These are phyloP conservation scores for Lanmaoa pseudosensibilis DNA, from an alignment of 768 basidiomycete genomes.

Conservation along the genomic window DNA sequence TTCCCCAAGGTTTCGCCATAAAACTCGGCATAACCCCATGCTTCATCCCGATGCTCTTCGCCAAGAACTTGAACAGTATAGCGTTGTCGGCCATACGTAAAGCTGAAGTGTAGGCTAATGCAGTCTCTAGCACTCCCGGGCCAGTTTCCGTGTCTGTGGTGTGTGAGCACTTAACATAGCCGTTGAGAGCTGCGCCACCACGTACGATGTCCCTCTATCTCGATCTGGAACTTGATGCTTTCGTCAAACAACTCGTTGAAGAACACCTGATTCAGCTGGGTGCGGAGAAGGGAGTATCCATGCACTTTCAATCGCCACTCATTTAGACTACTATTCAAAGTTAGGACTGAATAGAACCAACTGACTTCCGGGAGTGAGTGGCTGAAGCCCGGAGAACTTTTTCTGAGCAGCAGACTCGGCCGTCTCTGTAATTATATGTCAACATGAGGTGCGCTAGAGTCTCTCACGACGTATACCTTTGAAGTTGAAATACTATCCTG, in stretches of 20 bases:
- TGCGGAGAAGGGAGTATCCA: constrained; percentile 91
- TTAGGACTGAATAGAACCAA: constrained; percentile 8
- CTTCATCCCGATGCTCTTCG: constrained; percentile 90
- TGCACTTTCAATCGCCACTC: constrained; percentile 63
- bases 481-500: constrained; percentile 79
- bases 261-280: constrained; percentile 85
- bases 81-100: constrained; percentile 89
- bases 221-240: constrained; percentile 68
- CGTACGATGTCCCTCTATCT: constrained; percentile 85
- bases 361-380: constrained; percentile 92
- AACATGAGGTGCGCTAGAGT: neutral
- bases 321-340: constrained; percentile 1
- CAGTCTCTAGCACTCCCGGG: constrained; percentile 85
- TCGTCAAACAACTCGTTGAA: constrained; percentile 87
- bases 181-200: constrained; percentile 1
- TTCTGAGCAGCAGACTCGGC: constrained; percentile 75
- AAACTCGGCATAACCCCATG: constrained; percentile 90
- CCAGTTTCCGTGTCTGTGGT: constrained; percentile 86
- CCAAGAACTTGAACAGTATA: constrained; percentile 86
- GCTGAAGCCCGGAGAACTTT: constrained; percentile 67
- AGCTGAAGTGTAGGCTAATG: constrained; percentile 80
- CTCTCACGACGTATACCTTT: constrained; percentile 53
- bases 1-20: constrained; percentile 97
- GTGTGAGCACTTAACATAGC: constrained; percentile 2
- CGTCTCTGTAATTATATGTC: constrained; percentile 58